These are phyloP conservation scores for Botrytis cinerea DNA, from an alignment of 2,329 filamentous ascomycete genomes.

Conservation along the genomic window DNA sequence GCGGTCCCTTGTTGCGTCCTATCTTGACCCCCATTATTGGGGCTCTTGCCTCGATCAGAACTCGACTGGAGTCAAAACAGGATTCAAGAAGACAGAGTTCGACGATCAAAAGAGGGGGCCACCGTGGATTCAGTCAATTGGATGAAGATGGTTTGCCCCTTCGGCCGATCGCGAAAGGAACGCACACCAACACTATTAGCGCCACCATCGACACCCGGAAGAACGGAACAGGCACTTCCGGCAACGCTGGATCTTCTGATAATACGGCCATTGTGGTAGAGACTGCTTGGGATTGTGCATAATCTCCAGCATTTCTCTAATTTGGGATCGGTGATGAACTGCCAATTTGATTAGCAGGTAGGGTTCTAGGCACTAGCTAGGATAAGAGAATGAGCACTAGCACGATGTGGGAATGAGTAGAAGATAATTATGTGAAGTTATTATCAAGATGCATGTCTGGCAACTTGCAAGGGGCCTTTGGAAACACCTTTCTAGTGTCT, in stretches of 20 bases:
- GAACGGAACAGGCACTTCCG: background rate
- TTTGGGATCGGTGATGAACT: background rate
- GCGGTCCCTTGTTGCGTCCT: no score
- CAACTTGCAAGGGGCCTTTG: background rate
- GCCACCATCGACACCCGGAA: background rate
- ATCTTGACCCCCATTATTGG: no score
- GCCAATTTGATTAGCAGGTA: background rate
- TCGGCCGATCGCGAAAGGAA: background rate
- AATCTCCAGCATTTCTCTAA: background rate
- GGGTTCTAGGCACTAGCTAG: background rate
- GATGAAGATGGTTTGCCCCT: background rate
- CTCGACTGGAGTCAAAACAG: no score
- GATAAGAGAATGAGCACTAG: background rate
- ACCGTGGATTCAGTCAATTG: background rate
- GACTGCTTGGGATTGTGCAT: background rate
- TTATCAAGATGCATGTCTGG: background rate
- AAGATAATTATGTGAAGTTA: background rate
- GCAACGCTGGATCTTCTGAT: background rate
- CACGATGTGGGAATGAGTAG: background rate
- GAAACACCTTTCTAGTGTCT: no score
- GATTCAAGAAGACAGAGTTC: background rate
- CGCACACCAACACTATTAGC: background rate
- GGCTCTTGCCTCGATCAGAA: no score
- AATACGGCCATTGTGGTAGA: background rate
- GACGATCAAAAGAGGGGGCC: background rate